phyloP scores from a whole-genome alignment of 2,329 filamentous ascomycete genomes.

The Mycosphaerella arachidis region DNA sequence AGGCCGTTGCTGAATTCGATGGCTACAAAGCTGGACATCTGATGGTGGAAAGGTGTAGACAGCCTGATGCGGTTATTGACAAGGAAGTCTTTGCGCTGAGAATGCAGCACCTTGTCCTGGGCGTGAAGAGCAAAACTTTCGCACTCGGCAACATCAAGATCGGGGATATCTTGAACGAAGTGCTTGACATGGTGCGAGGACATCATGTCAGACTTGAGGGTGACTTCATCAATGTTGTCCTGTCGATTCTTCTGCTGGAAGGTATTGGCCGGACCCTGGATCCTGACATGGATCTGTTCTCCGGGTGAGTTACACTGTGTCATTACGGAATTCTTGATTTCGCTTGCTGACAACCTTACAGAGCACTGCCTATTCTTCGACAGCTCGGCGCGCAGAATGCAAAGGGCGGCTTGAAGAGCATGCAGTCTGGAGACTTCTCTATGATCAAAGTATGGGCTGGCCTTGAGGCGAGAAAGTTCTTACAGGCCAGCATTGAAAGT shows the following conservation, averaged over 20 bases:
- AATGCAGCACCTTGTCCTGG: slow-evolving; percentile 93
- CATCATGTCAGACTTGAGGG: slow-evolving; percentile 95
- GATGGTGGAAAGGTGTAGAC: slow-evolving; percentile 93
- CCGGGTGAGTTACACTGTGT: slow-evolving; percentile 48
- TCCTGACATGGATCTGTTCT: slow-evolving; percentile 81
- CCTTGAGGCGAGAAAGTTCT: slow-evolving; percentile 79
- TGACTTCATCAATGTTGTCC: slow-evolving; percentile 96
- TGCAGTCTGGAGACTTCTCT: slow-evolving; percentile 46
- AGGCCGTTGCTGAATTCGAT: slow-evolving; percentile 91
- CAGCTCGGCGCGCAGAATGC: slow-evolving; percentile 78
- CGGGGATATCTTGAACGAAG: slow-evolving; percentile 86
- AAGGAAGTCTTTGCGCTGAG: slow-evolving; percentile 86
- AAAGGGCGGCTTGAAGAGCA: slow-evolving; percentile 40
- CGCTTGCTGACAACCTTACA: slow-evolving; percentile 40
- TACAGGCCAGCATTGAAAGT: slow-evolving; percentile 86
- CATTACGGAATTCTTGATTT: background rate
- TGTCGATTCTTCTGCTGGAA: slow-evolving; percentile 88
- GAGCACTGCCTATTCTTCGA: slow-evolving; percentile 82
- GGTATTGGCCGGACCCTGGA: slow-evolving; percentile 87
- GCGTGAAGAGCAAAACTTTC: slow-evolving; percentile 85
- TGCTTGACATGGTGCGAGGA: slow-evolving; percentile 81
- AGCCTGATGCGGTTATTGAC: slow-evolving; percentile 84
- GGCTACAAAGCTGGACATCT: slow-evolving; percentile 91
- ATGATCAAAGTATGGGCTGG: slow-evolving; percentile 92
- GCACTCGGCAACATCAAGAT: slow-evolving; percentile 93